A percentile compares a stretch with the other conserved stretches of the same genome.
phyloP scores from a whole-genome alignment of 306 rosid species.

The Cotoneaster glaucophyllus region DNA sequence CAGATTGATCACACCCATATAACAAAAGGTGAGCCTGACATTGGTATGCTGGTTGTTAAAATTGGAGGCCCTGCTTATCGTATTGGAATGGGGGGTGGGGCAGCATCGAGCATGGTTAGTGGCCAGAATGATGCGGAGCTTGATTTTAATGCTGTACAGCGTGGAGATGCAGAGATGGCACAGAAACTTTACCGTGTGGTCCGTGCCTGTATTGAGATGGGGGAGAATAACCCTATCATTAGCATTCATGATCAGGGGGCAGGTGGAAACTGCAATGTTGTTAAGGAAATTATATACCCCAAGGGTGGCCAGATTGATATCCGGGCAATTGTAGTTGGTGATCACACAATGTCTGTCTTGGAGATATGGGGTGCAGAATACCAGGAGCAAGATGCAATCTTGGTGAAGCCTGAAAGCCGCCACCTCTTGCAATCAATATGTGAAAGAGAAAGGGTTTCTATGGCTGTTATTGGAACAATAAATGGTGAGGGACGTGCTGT shows the following conservation, averaged over 20 bases:
- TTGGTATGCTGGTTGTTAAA: constrained; percentile 86
- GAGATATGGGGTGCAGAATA: constrained; percentile 98
- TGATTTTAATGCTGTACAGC: constrained; percentile 94
- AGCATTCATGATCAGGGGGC: constrained; percentile 97
- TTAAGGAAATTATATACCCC: constrained; percentile 81
- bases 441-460: constrained; percentile 72
- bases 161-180: constrained; percentile 98
- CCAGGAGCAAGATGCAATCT: constrained; percentile 89
- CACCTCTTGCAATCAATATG: constrained; percentile 60
- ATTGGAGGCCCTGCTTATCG: constrained; percentile 98
- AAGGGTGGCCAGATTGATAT: constrained; percentile 76
- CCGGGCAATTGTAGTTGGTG: constrained; percentile 74
- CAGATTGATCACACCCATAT: constrained; percentile 80
- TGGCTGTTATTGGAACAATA: constrained; percentile 87
- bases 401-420: constrained; percentile 73
- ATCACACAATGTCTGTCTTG: constrained; percentile 82
- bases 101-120: constrained; percentile 95
- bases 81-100: constrained; percentile 97
- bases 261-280: constrained; percentile 92
- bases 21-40: constrained; percentile 74
- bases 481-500: constrained; percentile 68
- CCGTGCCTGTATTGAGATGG: constrained; percentile 93
- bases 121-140: constrained; percentile 93
- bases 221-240: constrained; percentile 71
- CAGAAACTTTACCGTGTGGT: constrained; percentile 87